A percentile compares a stretch with the other conserved stretches of the same genome.
Conservation (phyloP, 345 rosid genomes). For the Citrus reticulata region DNA sequence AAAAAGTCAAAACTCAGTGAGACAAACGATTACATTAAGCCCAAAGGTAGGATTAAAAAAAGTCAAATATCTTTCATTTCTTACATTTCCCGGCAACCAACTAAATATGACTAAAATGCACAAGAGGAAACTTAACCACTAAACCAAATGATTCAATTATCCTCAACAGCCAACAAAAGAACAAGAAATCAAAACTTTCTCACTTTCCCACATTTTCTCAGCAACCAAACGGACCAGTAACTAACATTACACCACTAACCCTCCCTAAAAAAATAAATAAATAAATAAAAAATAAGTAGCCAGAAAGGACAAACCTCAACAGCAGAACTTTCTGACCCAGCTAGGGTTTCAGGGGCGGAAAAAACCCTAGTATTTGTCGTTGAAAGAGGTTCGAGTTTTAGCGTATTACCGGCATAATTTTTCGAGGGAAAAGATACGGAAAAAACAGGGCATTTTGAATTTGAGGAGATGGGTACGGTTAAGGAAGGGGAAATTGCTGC, state of each 20-base stretch:
- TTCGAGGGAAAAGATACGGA: slow-evolving; percentile 27
- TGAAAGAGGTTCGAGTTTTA: slow-evolving; percentile 35
- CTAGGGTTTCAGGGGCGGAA: slow-evolving; percentile 61
- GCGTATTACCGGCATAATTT: slow-evolving; percentile 15
- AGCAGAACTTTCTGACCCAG: slow-evolving; percentile 36
- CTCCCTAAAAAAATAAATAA: not conserved
- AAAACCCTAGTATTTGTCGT: slow-evolving; percentile 27
- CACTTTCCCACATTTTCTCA: not conserved
- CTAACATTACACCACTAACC: not conserved
- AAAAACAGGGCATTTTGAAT: slow-evolving; percentile 31
- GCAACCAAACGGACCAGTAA: slow-evolving; percentile 1
- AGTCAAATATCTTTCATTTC: not conserved
- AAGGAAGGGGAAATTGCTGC: slow-evolving; percentile 49
- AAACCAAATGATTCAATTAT: not conserved
- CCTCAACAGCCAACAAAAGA: not conserved
- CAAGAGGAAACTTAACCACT: not conserved
- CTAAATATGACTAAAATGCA: not conserved
- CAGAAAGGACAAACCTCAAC: slow-evolving; percentile 35
- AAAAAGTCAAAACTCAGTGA: not conserved
- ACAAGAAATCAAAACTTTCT: not conserved
- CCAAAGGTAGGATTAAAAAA: not conserved
- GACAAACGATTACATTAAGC: not conserved
- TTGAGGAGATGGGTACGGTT: slow-evolving; percentile 31
- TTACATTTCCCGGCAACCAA: not conserved
- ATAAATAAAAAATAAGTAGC: not conserved